phyloP scores from a whole-genome alignment of 768 basidiomycete genomes.

The Lactarius sanguifluus region DNA sequence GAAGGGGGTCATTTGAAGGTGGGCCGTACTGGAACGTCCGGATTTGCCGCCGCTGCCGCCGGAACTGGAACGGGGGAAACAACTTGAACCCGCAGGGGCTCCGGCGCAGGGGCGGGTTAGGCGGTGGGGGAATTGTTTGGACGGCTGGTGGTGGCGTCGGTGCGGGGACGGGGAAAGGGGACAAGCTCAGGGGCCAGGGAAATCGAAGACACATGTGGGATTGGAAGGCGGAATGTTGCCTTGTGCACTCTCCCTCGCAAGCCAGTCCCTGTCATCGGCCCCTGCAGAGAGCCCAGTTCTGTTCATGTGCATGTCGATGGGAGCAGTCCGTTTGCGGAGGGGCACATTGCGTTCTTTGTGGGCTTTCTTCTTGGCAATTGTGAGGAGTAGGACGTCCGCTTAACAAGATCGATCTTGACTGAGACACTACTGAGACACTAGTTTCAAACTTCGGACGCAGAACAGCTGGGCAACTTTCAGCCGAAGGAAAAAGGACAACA shows the following conservation, averaged over 20 bases:
- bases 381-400: constrained; percentile 70
- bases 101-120: constrained; percentile 21
- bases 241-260: constrained; percentile 55
- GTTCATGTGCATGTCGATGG: constrained; percentile 85
- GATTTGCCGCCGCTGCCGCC: constrained; percentile 27
- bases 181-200: constrained; percentile 32
- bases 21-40: constrained; percentile 40
- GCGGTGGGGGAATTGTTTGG: constrained; percentile 12
- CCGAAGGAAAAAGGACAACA: not conserved
- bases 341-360: constrained; percentile 86
- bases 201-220: constrained; percentile 17
- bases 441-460: constrained; percentile 81
- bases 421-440: constrained; percentile 83
- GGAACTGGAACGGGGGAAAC: constrained; percentile 31
- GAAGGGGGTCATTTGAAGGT: constrained; percentile 64
- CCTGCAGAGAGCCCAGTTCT: constrained; percentile 65
- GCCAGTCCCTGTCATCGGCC: constrained; percentile 62
- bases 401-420: constrained; percentile 88
- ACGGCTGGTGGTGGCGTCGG: constrained; percentile 22
- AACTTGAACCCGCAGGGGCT: constrained; percentile 25
- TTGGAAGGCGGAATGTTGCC: constrained; percentile 31
- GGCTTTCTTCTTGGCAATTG: constrained; percentile 80
- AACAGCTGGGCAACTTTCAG: constrained; percentile 46
- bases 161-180: constrained; percentile 15
- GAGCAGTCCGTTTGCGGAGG: constrained; percentile 80